Evolutionary conservation across 208 protist species (phyloP).

Genomic region (Acanthamoeba lenticulata): DNA sequence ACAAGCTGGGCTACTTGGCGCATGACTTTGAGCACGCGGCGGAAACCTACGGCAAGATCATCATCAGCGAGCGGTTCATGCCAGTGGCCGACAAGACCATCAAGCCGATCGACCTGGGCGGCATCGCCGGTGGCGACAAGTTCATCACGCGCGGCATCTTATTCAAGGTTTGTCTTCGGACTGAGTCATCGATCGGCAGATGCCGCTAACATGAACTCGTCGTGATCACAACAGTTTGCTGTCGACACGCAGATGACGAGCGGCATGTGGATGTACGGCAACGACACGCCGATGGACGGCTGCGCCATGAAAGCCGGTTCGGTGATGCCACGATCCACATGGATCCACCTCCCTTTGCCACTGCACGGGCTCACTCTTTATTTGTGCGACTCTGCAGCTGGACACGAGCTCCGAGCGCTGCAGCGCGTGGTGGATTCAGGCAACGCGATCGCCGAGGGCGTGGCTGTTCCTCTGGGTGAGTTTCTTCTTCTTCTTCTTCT

Average conservation of each 20-base stretch:
- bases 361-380: background rate
- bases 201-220: no score
- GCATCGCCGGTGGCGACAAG: slow-evolving; percentile 53
- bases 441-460: background rate
- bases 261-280: slow-evolving; percentile 19
- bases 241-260: background rate
- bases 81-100: slow-evolving; percentile 35
- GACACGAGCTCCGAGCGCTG: background rate
- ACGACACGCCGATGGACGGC: background rate
- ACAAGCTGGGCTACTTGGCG: background rate
- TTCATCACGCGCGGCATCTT: slow-evolving; percentile 16
- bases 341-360: background rate
- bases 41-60: slow-evolving; percentile 35
- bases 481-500: no score
- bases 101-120: slow-evolving; percentile 5
- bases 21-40: slow-evolving; percentile 59
- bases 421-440: background rate
- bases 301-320: slow-evolving; percentile 29
- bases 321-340: no score
- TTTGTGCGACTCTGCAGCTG: background rate
- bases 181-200: background rate
- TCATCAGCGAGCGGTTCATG: slow-evolving; percentile 41
- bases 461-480: background rate
- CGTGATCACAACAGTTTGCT: background rate
- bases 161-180: background rate